Evolutionary conservation across 768 basidiomycete species (phyloP), one percentile per base, ranked within the genome.

Genomic region (Lactarius hatsudake): DNA sequence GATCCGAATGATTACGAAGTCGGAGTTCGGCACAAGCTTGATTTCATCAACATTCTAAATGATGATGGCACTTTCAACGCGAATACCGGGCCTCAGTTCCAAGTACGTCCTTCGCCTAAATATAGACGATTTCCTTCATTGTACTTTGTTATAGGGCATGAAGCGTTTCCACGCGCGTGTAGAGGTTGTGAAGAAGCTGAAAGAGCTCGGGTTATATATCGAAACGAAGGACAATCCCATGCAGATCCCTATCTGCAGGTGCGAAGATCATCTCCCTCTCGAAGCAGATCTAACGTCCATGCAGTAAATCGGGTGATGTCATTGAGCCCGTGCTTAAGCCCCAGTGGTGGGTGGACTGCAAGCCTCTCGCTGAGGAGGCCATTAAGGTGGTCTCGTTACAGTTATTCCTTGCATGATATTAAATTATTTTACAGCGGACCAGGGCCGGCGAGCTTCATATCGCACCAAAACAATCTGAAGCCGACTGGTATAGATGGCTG

Each of bases 281-380:
- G 12, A 32, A 63, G 51, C 20, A 53, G 12, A 64, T 13, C 73
- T 23, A 23, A 45, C 32, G 10, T 23, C 36, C 36, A 48, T 62
- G 3, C 70, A 96, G 92, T 72, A 96, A 97, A 84, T 97, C 94
- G 3, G 96, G 96, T 1, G 97, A 99, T 75, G 78, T 99, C 62
- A 97, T 98, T 71, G 97, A 99, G 77, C 90, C 93, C 2, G 80
- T 98, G 26, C 80, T 98, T 73, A 98, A 97, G 77, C 97, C 97
- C 0, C 97, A 99, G 75, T 99, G 97, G 97, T 99, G 96, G 96
- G 90, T 99, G 42, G 87, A 89, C 76, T 96, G 95, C 79, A 87
- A 93, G 76, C 90, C 90, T 1, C 80, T 98, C 61, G 95, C 96
- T 0, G 89, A 94, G 61, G 93, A 95, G 73, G 94, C 92, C 6